Base-by-base conservation (phyloP, 2,329 filamentous ascomycete species). In the Westerdykella aurantiaca region DNA sequence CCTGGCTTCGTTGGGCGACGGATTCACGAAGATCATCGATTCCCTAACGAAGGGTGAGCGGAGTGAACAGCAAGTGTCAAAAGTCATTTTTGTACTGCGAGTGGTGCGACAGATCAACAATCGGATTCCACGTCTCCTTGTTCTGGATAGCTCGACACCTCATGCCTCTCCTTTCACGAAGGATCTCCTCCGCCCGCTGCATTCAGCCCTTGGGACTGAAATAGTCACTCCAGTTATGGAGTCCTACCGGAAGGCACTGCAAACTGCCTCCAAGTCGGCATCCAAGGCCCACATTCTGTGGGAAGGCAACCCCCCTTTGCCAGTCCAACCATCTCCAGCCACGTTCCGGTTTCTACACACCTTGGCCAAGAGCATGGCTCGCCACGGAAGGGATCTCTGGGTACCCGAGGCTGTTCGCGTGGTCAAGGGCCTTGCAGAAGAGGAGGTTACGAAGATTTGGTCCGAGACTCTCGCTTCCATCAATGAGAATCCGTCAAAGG, bases 301-400 rank as follows among this genome's bases (percentile, higher is more conserved):
- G 90, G 88, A 94, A 61, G 86, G 86, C 0, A 73, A 79, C 31
- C 86, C 86, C 0, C 73, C 80, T 21, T 64, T 95, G 34, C 91
- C 91, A 0, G 75, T 81, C 5, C 87, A 93, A 57, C 88, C 88
- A 1, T 91, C 88, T 0, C 82, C 87, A 0, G 75, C 76, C 16
- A 72, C 81, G 0, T 95, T 95, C 60, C 79, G 77, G 47, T 82
- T 94, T 43, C 59, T 96, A 39, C 79, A 81, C 18, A 74, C 74
- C 37, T 60, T 95, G 22, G 78, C 80, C 4, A 69, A 71, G 38
- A 72, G 76, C 5, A 94, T 96, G 88, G 77, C 77, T 3, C 71
- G 75, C 11, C 72, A 78, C 3, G 90, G 90, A 0, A 72, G 79
- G 37, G 91, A 96, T 62, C 66, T 96, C 2, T 97, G 90, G 90